Percentiles rank a stretch among this genome's conserved stretches.
phyloP scores from a whole-genome alignment of 139 green algal species.

The Dunaliella primolecta region DNA sequence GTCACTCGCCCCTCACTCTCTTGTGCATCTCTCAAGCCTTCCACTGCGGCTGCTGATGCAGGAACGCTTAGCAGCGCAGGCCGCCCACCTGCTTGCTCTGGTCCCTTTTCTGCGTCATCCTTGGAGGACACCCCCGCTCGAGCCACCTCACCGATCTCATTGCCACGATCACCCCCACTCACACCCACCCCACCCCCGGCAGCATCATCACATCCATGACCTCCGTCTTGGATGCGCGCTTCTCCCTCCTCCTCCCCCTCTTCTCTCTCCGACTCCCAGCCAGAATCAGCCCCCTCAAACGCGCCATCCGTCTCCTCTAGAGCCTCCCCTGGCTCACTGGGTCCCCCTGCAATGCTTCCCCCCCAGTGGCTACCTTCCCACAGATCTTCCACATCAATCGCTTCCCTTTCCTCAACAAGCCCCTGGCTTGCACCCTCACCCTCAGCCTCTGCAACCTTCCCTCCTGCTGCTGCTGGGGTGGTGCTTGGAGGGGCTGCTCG shows the following conservation, averaged over 20 bases:
- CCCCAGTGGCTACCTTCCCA: background rate
- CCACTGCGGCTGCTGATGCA: too few species aligned
- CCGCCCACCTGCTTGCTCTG: background rate
- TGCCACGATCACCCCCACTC: too few species aligned
- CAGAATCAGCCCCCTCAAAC: background rate
- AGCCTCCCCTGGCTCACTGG: background rate
- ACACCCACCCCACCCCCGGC: too few species aligned
- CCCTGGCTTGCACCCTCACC: background rate
- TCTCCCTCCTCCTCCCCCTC: background rate
- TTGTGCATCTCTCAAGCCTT: too few species aligned
- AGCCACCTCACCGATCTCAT: too few species aligned
- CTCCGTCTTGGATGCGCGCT: background rate
- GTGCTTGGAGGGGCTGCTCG: too few species aligned
- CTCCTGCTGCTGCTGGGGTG: background rate
- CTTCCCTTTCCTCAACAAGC: background rate
- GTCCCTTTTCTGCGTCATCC: too few species aligned
- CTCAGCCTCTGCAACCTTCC: background rate
- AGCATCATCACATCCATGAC: background rate
- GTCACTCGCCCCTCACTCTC: too few species aligned
- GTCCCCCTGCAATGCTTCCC: background rate
- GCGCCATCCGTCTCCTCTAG: background rate
- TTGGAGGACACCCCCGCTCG: too few species aligned
- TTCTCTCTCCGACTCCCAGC: background rate
- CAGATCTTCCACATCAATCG: background rate
- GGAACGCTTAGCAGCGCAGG: background rate